Conservation (phyloP, 2,329 filamentous ascomycete genomes). For the Fusarium sp. region DNA sequence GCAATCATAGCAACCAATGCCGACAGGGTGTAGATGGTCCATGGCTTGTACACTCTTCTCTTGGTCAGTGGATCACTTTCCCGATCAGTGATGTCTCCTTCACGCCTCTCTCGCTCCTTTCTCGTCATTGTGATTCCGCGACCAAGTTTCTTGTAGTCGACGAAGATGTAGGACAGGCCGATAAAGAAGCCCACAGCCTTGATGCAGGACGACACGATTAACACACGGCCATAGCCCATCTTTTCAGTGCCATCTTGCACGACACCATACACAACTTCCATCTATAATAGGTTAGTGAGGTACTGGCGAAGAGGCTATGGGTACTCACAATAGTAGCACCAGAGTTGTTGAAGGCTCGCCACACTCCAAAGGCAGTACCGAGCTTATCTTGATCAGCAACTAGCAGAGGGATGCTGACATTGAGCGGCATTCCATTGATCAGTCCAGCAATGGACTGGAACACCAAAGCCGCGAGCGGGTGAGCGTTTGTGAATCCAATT, state of each 20-base stretch:
- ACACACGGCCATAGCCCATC: slow-evolving; percentile 33
- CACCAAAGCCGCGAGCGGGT: slow-evolving; percentile 36
- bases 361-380: slow-evolving; percentile 40
- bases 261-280: slow-evolving; percentile 41
- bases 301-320: background rate
- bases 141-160: slow-evolving; percentile 36
- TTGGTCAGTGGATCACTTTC: slow-evolving; percentile 34
- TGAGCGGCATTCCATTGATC: slow-evolving; percentile 40
- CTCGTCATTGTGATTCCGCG: slow-evolving; percentile 39
- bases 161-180: slow-evolving; percentile 32
- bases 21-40: slow-evolving; percentile 20
- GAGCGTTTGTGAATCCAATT: slow-evolving; percentile 37
- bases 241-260: slow-evolving; percentile 36
- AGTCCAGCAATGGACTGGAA: slow-evolving; percentile 30
- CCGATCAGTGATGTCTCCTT: slow-evolving; percentile 25
- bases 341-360: slow-evolving; percentile 42
- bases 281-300: slow-evolving; percentile 13
- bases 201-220: slow-evolving; percentile 30
- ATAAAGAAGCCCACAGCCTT: slow-evolving; percentile 36
- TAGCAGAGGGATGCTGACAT: slow-evolving; percentile 40
- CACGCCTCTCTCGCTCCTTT: slow-evolving; percentile 25
- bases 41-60: slow-evolving; percentile 21
- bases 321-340: slow-evolving; percentile 38
- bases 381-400: slow-evolving; percentile 41
- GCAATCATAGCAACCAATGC: slow-evolving; percentile 31